A percentile compares a stretch with the other conserved stretches of the same genome.
Evolutionary conservation across 2,329 filamentous ascomycete genomes (phyloP).

Genomic region (Hirsutella thompsonii): DNA sequence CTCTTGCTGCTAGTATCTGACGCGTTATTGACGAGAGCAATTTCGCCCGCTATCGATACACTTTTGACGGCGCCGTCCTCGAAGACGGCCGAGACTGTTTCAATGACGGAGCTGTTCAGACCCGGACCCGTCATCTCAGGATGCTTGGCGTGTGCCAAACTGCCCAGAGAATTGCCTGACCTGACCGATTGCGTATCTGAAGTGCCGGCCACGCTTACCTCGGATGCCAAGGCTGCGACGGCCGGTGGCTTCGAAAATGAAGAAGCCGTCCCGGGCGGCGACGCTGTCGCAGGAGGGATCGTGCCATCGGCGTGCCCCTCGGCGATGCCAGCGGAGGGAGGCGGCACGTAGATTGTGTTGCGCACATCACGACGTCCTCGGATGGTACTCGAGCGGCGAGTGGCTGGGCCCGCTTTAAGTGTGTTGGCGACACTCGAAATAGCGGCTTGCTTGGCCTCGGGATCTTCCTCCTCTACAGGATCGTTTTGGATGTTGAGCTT

Average conservation of each 20-base stretch:
- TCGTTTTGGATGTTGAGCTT: slow-evolving; percentile 71
- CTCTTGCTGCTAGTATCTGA: slow-evolving; percentile 35
- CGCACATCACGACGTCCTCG: slow-evolving; percentile 83
- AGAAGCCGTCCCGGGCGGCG: slow-evolving; percentile 5
- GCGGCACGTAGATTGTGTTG: slow-evolving; percentile 75
- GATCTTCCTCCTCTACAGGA: slow-evolving; percentile 66
- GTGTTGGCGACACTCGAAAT: slow-evolving; percentile 65
- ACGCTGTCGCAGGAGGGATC: slow-evolving; percentile 3
- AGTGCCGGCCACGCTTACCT: slow-evolving; percentile 41
- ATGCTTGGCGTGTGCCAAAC: slow-evolving; percentile 59
- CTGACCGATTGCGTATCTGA: slow-evolving; percentile 89
- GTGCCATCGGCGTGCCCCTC: slow-evolving; percentile 19
- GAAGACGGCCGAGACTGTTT: slow-evolving; percentile 79
- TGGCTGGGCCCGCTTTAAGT: slow-evolving; percentile 52
- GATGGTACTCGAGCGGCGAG: slow-evolving; percentile 61
- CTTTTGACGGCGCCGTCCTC: slow-evolving; percentile 59
- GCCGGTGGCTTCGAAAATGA: slow-evolving; percentile 28
- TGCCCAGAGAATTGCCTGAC: slow-evolving; percentile 69
- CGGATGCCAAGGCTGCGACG: slow-evolving; percentile 46
- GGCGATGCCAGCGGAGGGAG: slow-evolving; percentile 15
- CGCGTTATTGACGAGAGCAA: slow-evolving; percentile 72
- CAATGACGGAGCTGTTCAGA: slow-evolving; percentile 78
- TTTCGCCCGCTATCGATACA: slow-evolving; percentile 70
- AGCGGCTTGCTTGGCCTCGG: slow-evolving; percentile 59
- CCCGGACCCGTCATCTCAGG: slow-evolving; percentile 70